Conservation (phyloP, 176 grass and related monocot genomes). For the Areca catechu region DNA sequence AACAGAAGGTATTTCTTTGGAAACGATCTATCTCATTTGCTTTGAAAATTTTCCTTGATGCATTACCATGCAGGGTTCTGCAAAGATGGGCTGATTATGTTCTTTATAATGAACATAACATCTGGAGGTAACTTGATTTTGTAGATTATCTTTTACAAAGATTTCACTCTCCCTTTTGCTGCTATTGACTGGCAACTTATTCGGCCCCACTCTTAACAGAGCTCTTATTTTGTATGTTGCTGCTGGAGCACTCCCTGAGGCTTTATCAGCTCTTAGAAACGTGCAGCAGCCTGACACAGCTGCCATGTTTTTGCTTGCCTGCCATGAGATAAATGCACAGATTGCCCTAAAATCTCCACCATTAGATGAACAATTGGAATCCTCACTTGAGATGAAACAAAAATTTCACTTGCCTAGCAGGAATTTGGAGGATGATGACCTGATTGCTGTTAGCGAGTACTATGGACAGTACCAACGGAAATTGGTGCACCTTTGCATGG, state of each 20-base stretch:
- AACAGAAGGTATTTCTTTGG: too few relatives aligned
- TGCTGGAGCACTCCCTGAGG: constrained; percentile 87
- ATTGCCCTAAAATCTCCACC: constrained; percentile 16
- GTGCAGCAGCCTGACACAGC: constrained; percentile 71
- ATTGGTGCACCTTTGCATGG: constrained; percentile 83
- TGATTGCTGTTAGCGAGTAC: constrained; percentile 65
- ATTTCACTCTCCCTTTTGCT: constrained; percentile 3
- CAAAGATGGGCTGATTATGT: constrained; percentile 90
- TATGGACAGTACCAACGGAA: constrained; percentile 94
- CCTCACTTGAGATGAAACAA: constrained; percentile 15
- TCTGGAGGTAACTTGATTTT: constrained; percentile 69
- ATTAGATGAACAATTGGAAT: constrained; percentile 6
- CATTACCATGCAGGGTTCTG: constrained; percentile 40
- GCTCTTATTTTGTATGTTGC: constrained; percentile 80
- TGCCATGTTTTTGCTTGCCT: constrained; percentile 87
- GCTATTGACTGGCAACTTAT: constrained; percentile 16
- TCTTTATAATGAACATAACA: constrained; percentile 84
- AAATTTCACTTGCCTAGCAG: constrained; percentile 64
- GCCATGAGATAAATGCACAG: constrained; percentile 80
- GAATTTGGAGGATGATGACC: constrained; percentile 56
- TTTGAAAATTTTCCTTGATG: not conserved
- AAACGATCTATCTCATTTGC: too few relatives aligned
- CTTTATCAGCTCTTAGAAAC: constrained; percentile 66
- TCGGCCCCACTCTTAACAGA: not conserved
- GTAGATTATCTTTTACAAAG: constrained; percentile 1